Conservation (phyloP, 352 stramenopile species). For the Aphanomyces invadans region DNA sequence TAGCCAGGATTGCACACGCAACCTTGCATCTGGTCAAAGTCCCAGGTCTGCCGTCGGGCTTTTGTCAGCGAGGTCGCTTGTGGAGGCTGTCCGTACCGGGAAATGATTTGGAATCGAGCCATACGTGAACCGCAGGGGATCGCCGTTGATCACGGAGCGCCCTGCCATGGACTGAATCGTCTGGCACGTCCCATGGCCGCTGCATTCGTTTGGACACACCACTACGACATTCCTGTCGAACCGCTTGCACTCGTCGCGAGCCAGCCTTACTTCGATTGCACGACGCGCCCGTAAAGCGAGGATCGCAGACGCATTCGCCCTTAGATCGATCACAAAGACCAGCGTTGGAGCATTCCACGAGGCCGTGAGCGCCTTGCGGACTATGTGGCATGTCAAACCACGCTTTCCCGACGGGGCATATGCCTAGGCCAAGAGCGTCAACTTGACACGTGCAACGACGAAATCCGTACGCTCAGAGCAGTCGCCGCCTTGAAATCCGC, state of each 20-base stretch:
- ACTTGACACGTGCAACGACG: neutral
- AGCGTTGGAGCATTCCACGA: conserved; percentile 67
- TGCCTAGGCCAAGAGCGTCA: conserved; percentile 16
- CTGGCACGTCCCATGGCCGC: conserved; percentile 72
- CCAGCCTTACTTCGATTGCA: conserved; percentile 51
- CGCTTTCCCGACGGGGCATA: conserved; percentile 53
- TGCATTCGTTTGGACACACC: conserved; percentile 61
- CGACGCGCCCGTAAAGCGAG: conserved; percentile 55
- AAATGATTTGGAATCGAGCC: conserved; percentile 71
- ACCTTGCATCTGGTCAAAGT: conserved; percentile 78
- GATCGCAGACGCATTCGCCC: conserved; percentile 55
- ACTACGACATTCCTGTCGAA: conserved; percentile 27
- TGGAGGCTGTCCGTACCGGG: too few relatives aligned
- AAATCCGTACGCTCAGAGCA: conserved; percentile 46
- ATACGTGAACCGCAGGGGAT: conserved; percentile 49
- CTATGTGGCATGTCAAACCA: conserved; percentile 58
- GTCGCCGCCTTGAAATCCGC: conserved; percentile 63
- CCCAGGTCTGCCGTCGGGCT: too few relatives aligned
- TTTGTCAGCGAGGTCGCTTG: too few relatives aligned
- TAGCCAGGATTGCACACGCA: conserved; percentile 85
- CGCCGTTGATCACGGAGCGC: conserved; percentile 40
- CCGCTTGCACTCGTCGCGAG: neutral
- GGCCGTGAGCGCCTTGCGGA: conserved; percentile 42
- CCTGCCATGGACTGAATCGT: conserved; percentile 73
- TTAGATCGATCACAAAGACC: conserved; percentile 57